phyloP scores from a whole-genome alignment of 2,329 filamentous ascomycete genomes.

The Sphaerulina populicola region DNA sequence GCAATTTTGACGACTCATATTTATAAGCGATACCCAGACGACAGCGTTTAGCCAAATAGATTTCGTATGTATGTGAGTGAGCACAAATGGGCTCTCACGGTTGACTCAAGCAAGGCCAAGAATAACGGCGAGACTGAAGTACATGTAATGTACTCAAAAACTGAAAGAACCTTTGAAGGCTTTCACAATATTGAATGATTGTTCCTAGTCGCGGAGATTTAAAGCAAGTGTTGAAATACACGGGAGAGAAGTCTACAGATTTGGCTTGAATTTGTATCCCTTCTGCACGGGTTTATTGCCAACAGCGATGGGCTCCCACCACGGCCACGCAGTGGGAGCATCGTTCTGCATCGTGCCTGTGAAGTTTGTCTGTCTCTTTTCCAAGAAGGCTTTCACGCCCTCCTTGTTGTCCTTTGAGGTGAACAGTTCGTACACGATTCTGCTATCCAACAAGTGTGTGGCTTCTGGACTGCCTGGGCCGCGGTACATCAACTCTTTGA shows the following conservation, averaged over 20 bases:
- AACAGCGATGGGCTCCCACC: slow-evolving; percentile 55
- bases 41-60: not conserved
- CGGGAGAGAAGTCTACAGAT: slow-evolving; percentile 17
- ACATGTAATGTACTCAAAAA: too few species aligned
- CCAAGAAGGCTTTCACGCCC: slow-evolving; percentile 59
- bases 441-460: slow-evolving; percentile 61
- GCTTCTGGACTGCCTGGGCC: slow-evolving; percentile 54
- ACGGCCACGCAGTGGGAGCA: slow-evolving; percentile 54
- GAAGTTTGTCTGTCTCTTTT: slow-evolving; percentile 59
- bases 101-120: not conserved
- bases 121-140: too few species aligned
- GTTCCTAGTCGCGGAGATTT: not conserved
- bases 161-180: too few species aligned
- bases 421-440: slow-evolving; percentile 55
- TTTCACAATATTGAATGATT: too few species aligned
- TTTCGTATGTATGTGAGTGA: slow-evolving; percentile 2
- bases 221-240: not conserved
- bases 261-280: slow-evolving; percentile 24
- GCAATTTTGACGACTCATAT: slow-evolving; percentile 3
- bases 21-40: slow-evolving; percentile 7
- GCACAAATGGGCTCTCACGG: not conserved
- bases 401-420: slow-evolving; percentile 56
- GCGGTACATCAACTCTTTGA: slow-evolving; percentile 63
- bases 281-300: slow-evolving; percentile 34
- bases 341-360: slow-evolving; percentile 53